Percentiles rank a stretch among this genome's conserved stretches.
Conservation (phyloP, 179 eudicot genomes). For the Gypsophila paniculata region DNA sequence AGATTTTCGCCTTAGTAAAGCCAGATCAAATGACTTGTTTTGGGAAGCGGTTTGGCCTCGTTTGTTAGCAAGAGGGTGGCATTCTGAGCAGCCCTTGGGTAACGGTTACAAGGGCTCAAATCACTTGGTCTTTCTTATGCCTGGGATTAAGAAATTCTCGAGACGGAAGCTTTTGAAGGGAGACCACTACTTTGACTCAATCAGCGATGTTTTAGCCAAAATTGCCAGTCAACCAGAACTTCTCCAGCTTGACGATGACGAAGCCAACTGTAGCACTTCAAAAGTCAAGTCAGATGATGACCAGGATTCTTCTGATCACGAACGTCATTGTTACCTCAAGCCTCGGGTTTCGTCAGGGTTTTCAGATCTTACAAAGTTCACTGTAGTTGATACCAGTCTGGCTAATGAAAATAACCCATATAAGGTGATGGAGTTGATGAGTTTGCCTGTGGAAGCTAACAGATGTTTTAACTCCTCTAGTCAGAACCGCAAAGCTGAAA, state of each 20-base stretch:
- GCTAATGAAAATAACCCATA: constrained; percentile 26
- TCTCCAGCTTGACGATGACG: constrained; percentile 48
- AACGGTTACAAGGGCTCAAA: constrained; percentile 42
- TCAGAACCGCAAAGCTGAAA: constrained; percentile 17
- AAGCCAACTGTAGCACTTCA: constrained; percentile 26
- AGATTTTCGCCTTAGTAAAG: constrained; percentile 70
- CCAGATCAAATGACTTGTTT: constrained; percentile 67
- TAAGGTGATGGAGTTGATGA: constrained; percentile 41
- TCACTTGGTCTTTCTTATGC: constrained; percentile 64
- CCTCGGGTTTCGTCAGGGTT: constrained; percentile 38
- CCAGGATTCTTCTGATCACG: constrained; percentile 32
- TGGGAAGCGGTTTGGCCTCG: constrained; percentile 99
- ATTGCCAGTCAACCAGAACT: constrained; percentile 59
- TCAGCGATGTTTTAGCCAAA: constrained; percentile 57
- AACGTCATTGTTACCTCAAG: constrained; percentile 45
- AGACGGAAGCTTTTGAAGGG: constrained; percentile 59
- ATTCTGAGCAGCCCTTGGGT: constrained; percentile 69
- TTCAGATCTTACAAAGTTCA: constrained; percentile 33
- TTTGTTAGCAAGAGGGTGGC: constrained; percentile 80
- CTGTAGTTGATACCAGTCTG: constrained; percentile 50
- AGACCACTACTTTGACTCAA: constrained; percentile 57
- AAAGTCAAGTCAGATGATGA: constrained; percentile 28
- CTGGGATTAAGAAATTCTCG: constrained; percentile 67
- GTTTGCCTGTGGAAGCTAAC: constrained; percentile 38
- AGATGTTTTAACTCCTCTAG: constrained; percentile 5